A percentile compares a stretch with the other conserved stretches of the same genome.
These are phyloP conservation scores for Naegleria lovaniensis DNA, from an alignment of 208 protist species.

Conservation along the genomic window DNA sequence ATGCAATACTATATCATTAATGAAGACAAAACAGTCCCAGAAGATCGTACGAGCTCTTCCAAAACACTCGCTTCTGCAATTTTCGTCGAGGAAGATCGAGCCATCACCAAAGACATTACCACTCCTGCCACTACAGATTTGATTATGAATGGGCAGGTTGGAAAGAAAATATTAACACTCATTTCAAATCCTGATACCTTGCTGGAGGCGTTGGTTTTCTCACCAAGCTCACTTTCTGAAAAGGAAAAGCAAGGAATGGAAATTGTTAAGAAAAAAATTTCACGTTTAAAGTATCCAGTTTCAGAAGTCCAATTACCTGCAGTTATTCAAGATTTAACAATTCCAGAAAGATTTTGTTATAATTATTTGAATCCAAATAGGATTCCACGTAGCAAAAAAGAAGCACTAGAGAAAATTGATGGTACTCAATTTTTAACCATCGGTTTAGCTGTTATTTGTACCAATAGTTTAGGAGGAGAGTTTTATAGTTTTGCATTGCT, in stretches of 20 bases:
- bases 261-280: neutral
- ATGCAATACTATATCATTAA: neutral
- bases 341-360: neutral
- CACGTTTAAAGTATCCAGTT: neutral
- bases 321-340: neutral
- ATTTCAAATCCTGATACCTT: neutral
- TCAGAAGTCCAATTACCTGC: neutral
- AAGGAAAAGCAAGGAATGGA: neutral
- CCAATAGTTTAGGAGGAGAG: neutral
- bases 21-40: neutral
- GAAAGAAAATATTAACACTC: neutral
- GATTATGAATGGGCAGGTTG: neutral
- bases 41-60: neutral
- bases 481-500: neutral
- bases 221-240: neutral
- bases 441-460: neutral
- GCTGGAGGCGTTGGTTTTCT: neutral
- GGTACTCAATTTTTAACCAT: neutral
- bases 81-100: neutral
- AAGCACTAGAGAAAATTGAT: neutral
- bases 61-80: neutral
- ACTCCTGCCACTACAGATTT: neutral
- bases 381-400: neutral
- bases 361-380: slow-evolving; percentile 11
- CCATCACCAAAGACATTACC: neutral